Evolutionary conservation across 306 rosid genomes (phyloP).

Genomic region (Abrus precatorius): DNA sequence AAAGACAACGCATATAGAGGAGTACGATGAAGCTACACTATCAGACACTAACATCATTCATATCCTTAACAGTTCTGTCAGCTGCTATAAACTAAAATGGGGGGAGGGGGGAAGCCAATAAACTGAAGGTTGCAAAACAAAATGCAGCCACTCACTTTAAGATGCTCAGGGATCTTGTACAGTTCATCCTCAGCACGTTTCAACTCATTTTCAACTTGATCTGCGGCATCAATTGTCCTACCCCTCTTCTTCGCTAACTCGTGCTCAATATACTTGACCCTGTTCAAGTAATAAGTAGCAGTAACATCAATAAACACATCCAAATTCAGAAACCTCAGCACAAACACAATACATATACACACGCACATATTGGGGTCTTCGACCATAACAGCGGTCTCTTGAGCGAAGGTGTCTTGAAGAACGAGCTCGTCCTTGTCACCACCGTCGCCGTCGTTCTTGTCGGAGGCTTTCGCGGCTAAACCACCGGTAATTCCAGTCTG

Average conservation of each 20-base stretch:
- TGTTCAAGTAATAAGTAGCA: slow-evolving; percentile 44
- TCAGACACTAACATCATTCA: slow-evolving; percentile 6
- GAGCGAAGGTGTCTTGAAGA: slow-evolving; percentile 92
- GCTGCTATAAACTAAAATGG: slow-evolving; percentile 3
- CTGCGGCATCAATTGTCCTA: slow-evolving; percentile 60
- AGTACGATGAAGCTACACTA: background rate
- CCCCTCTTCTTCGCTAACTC: slow-evolving; percentile 98
- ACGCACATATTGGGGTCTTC: slow-evolving; percentile 96
- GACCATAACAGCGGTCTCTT: slow-evolving; percentile 87
- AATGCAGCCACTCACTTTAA: slow-evolving; percentile 66
- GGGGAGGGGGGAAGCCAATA: background rate
- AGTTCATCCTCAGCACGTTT: slow-evolving; percentile 94
- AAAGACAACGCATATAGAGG: background rate
- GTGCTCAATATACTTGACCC: slow-evolving; percentile 80
- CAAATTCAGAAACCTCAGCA: slow-evolving; percentile 17
- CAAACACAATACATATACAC: background rate
- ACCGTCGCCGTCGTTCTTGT: slow-evolving; percentile 59
- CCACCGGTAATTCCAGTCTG: slow-evolving; percentile 44
- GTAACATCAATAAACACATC: slow-evolving; percentile 25
- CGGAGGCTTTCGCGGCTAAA: slow-evolving; percentile 47
- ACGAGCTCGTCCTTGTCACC: slow-evolving; percentile 88
- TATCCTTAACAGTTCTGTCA: background rate
- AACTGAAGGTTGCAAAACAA: slow-evolving; percentile 7
- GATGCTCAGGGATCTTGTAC: slow-evolving; percentile 96
- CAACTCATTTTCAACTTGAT: slow-evolving; percentile 83